A percentile compares a stretch with the other conserved stretches of the same genome.
phyloP scores from a whole-genome alignment of 1,284 basidiomycete genomes.

The Pyrrhoderma noxium region DNA sequence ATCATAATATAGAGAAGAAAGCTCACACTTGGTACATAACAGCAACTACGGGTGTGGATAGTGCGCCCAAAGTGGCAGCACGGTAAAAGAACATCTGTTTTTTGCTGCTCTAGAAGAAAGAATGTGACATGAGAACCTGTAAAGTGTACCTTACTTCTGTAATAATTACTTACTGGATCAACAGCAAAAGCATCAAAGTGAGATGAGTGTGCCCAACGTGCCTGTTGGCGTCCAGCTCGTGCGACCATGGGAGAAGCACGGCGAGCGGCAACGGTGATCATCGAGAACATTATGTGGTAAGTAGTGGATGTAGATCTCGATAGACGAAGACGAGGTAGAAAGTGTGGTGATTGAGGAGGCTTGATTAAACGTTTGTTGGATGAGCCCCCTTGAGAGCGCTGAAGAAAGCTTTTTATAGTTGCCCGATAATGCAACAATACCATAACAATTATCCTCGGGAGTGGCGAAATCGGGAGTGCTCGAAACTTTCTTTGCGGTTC shows the following conservation, averaged over 20 bases:
- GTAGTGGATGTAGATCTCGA: background rate
- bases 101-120: constrained; percentile 9
- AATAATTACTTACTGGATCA: constrained; percentile 7
- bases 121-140: background rate
- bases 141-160: too few species aligned
- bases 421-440: background rate
- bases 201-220: constrained; percentile 4
- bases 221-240: constrained; percentile 8
- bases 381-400: too few species aligned
- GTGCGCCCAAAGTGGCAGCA: constrained; percentile 8
- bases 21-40: constrained; percentile 11
- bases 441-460: background rate
- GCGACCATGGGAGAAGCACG: constrained; percentile 8
- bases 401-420: background rate
- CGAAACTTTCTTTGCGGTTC: background rate
- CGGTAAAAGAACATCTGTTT: constrained; percentile 7
- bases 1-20: background rate
- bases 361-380: too few species aligned
- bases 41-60: constrained; percentile 5
- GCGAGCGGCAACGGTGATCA: constrained; percentile 9
- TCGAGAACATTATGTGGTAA: constrained; percentile 6
- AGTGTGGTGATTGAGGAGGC: background rate
- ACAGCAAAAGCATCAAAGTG: constrained; percentile 14
- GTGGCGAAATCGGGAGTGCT: background rate
- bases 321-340: background rate